These are phyloP conservation scores for Aspergillus biplanus DNA, from an alignment of 495 filamentous ascomycete species.

Conservation along the genomic window DNA sequence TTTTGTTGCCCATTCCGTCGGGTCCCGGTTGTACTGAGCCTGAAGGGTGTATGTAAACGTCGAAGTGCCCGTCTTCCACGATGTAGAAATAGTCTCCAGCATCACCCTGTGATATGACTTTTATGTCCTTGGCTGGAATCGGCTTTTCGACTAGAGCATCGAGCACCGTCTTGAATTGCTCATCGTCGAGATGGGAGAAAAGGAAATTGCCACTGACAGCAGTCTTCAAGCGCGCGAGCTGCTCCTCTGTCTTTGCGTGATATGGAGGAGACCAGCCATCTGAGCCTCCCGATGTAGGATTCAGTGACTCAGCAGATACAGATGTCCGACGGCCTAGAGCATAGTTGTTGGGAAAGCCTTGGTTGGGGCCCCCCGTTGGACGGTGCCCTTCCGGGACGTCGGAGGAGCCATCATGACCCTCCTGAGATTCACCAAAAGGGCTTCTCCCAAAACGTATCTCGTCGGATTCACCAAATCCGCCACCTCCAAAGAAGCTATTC, in stretches of 20 bases:
- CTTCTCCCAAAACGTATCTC: constrained; percentile 40
- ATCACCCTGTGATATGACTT: constrained; percentile 95
- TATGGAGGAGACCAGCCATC: constrained; percentile 90
- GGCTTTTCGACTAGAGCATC: constrained; percentile 93
- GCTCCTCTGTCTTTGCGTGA: constrained; percentile 80
- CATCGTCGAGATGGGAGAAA: constrained; percentile 92
- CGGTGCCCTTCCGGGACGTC: constrained; percentile 36
- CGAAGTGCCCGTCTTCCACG: constrained; percentile 87
- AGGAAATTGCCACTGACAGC: constrained; percentile 91
- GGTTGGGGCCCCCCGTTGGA: constrained; percentile 43
- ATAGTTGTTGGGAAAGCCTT: constrained; percentile 90
- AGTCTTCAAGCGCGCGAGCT: constrained; percentile 74
- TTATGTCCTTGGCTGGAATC: constrained; percentile 92
- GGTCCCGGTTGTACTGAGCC: constrained; percentile 80
- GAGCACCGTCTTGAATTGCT: constrained; percentile 82
- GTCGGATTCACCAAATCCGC: constrained; percentile 30
- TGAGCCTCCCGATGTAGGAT: constrained; percentile 77
- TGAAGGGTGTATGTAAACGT: constrained; percentile 84
- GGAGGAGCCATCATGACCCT: constrained; percentile 31
- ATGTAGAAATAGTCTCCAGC: constrained; percentile 98
- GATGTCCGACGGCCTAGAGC: constrained; percentile 92
- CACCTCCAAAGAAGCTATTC: constrained; percentile 35
- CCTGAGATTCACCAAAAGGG: constrained; percentile 39
- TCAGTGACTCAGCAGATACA: constrained; percentile 94
- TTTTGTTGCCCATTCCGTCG: constrained; percentile 82